phyloP scores from a whole-genome alignment of 2,329 filamentous ascomycete species.

The Amylocarpus encephaloides region DNA sequence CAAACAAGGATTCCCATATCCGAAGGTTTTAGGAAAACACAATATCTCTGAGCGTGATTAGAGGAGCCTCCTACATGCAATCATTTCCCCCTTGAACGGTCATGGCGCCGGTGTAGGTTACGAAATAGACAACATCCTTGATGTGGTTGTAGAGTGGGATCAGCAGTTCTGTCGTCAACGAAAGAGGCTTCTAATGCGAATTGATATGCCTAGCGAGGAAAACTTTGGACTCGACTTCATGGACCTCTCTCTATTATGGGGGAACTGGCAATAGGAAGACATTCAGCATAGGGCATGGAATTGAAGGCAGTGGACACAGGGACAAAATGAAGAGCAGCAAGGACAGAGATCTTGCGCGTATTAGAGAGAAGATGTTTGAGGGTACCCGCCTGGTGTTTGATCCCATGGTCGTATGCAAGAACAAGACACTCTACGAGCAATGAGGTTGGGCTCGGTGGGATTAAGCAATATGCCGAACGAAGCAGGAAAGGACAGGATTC shows the following conservation, averaged over 20 bases:
- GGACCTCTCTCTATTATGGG: conserved; percentile 21
- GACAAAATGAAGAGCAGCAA: conserved; percentile 1
- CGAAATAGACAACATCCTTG: conserved; percentile 14
- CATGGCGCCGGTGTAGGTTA: conserved; percentile 8
- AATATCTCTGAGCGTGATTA: conserved; percentile 11
- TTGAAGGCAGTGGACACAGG: background rate
- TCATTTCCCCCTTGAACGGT: conserved; percentile 1
- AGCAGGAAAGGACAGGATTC: conserved; percentile 1
- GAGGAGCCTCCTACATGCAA: conserved; percentile 4
- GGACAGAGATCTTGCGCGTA: background rate
- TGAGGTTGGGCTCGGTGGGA: conserved; percentile 17
- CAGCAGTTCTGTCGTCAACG: conserved; percentile 15
- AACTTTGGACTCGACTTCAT: conserved; percentile 20
- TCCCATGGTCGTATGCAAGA: conserved; percentile 9
- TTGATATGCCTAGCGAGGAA: conserved; percentile 23
- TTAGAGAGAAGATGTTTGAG: conserved; percentile 8
- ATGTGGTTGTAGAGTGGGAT: conserved; percentile 16
- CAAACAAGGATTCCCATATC: conserved; percentile 16
- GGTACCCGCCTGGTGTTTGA: conserved; percentile 16
- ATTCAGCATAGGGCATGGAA: conserved; percentile 3
- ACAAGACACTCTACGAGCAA: conserved; percentile 8
- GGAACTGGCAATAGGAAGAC: conserved; percentile 4
- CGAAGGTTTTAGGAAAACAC: conserved; percentile 8
- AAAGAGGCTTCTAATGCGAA: conserved; percentile 18
- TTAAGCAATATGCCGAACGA: background rate